These are phyloP conservation scores for Tylopilus sp. DNA, from an alignment of 768 basidiomycete species.

Conservation along the genomic window DNA sequence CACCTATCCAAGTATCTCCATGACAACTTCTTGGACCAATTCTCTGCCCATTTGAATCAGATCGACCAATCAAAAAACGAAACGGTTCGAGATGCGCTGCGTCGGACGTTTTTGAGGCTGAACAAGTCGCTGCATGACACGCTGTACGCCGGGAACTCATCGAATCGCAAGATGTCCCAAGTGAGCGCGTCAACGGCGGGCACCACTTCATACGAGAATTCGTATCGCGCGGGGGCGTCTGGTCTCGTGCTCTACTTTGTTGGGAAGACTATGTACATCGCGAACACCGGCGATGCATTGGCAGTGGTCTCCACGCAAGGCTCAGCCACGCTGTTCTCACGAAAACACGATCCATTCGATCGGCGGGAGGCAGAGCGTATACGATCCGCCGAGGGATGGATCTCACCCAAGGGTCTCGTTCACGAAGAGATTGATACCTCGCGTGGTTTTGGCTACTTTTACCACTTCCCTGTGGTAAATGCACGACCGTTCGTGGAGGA, in stretches of 20 bases:
- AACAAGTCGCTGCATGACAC: slow-evolving; percentile 79
- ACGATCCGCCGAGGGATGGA: slow-evolving; percentile 88
- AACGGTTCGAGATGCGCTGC: slow-evolving; percentile 68
- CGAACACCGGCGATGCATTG: slow-evolving; percentile 84
- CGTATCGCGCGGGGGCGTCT: slow-evolving; percentile 72
- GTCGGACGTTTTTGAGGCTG: slow-evolving; percentile 83
- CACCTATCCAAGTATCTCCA: slow-evolving; percentile 79
- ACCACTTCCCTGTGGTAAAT: slow-evolving; percentile 86
- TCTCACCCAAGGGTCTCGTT: slow-evolving; percentile 85
- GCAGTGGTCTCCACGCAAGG: slow-evolving; percentile 84
- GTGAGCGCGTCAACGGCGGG: slow-evolving; percentile 45
- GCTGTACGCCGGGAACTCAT: slow-evolving; percentile 42
- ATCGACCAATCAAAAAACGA: slow-evolving; percentile 41
- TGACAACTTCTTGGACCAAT: slow-evolving; percentile 68
- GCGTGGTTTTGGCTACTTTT: slow-evolving; percentile 92
- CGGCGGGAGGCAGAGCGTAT: slow-evolving; percentile 83
- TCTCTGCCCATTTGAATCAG: slow-evolving; percentile 55
- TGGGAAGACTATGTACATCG: slow-evolving; percentile 78
- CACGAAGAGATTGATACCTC: slow-evolving; percentile 91
- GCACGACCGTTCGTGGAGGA: slow-evolving; percentile 76
- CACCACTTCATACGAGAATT: slow-evolving; percentile 38
- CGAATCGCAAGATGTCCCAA: slow-evolving; percentile 69
- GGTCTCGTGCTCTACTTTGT: slow-evolving; percentile 85
- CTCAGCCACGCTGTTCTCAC: slow-evolving; percentile 67
- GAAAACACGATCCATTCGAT: slow-evolving; percentile 88